Conservation (phyloP, 768 basidiomycete genomes). For the Suillus cothurnatus region DNA sequence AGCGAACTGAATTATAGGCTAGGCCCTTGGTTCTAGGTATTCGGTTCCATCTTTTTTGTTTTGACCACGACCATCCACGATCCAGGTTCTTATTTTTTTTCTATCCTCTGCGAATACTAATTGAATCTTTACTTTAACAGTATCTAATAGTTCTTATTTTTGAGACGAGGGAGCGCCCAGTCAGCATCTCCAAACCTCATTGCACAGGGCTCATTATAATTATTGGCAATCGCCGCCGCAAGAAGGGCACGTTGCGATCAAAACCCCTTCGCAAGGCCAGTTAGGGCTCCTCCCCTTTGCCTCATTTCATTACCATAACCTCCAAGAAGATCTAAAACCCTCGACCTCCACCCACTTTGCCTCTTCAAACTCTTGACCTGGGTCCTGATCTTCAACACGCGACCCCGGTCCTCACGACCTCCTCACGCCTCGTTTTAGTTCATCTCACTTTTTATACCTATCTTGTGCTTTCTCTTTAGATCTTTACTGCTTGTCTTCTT, state of each 20-base stretch:
- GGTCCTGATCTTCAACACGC: constrained; percentile 39
- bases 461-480: constrained; percentile 43
- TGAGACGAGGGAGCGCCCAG: constrained; percentile 16
- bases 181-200: constrained; percentile 22
- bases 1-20: constrained; percentile 4
- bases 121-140: constrained; percentile 18
- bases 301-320: constrained; percentile 49
- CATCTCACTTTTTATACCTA: constrained; percentile 57
- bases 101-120: constrained; percentile 1
- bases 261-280: constrained; percentile 53
- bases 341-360: constrained; percentile 37
- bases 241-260: constrained; percentile 81
- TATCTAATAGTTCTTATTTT: constrained; percentile 23
- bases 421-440: constrained; percentile 45
- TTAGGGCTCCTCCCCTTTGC: constrained; percentile 56
- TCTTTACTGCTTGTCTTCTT: constrained; percentile 41
- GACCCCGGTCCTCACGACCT: constrained; percentile 56
- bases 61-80: constrained; percentile 24
- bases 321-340: constrained; percentile 37
- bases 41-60: constrained; percentile 6
- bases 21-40: not conserved
- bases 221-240: constrained; percentile 53
- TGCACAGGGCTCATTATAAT: constrained; percentile 31
- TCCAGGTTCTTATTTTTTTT: constrained; percentile 10
- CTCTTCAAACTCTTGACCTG: constrained; percentile 28